Base-by-base conservation (phyloP, 2,329 filamentous ascomycete species). In the Clathrospora elynae region DNA sequence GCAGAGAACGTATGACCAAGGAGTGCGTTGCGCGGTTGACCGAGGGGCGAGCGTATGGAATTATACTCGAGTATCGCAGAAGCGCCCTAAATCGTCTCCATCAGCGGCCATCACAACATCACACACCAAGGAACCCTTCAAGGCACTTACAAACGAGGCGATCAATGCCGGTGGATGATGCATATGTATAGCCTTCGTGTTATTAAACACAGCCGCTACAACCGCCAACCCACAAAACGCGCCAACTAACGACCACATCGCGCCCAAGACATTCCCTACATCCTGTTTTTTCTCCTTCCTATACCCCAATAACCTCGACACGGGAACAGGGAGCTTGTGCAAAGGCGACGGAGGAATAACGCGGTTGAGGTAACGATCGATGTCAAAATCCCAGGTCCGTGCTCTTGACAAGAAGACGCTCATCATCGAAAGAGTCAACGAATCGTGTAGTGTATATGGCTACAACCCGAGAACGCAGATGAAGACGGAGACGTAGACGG, bases 331-430 rank as follows among this genome's bases (percentile, higher is more conserved):
- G 1, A 95, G 62, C 30, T 74, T 71, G 18, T 78, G 72, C 65
- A 88, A 79, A 55, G 80, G 81, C 26, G 86, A 85, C 10, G 79
- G 73, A 6, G 87, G 87, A 16, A 95, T 63, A 47, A 83, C 76
- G 2, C 78, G 86, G 65, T 92, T 90, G 35, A 95, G 66, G 64
- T 85, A 82, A n/a, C 71, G 72, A 75, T 96, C 90, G 51, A 95
- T 80, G 70, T 93, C 82, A 70, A 95, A 83, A 61, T 85, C 76
- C 52, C 64, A 68, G 6, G 49, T 42, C 37, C 52, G 46, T 10
- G 55, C 53, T 28, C 30, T 44, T 11, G 32, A 42, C 11, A 53
- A 46, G 3, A 46, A 6, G 20, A 20, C 10, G 12, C 12, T 18
- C 33, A 35, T 42, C 12, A 10, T 10, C 10, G 20, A 10, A 10